A percentile compares a stretch with the other conserved stretches of the same genome.
Conservation (phyloP, 1,284 basidiomycete species). For the Puccinia coronata region DNA sequence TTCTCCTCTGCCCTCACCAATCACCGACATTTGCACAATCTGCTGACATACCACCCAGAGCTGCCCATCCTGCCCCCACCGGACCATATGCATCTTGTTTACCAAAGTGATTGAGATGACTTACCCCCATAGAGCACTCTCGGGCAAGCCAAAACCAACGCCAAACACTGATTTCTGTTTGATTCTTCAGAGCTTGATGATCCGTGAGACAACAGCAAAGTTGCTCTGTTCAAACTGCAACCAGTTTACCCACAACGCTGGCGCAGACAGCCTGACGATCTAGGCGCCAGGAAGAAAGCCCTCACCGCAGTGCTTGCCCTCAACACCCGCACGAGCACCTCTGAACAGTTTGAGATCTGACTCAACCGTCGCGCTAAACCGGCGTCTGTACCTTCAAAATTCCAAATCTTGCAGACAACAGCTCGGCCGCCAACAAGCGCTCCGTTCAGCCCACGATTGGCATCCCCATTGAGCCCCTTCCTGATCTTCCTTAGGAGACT, state of each 20-base stretch:
- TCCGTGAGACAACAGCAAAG: constrained; percentile 79
- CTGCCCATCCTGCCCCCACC: constrained; percentile 79
- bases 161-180: constrained; percentile 68
- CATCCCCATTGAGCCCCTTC: constrained; percentile 59
- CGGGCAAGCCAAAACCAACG: constrained; percentile 65
- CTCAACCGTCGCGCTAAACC: constrained; percentile 63
- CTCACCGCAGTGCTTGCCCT: constrained; percentile 69
- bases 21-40: constrained; percentile 60
- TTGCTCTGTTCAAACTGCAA: constrained; percentile 82
- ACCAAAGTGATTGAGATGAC: constrained; percentile 84
- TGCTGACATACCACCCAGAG: constrained; percentile 61
- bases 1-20: constrained; percentile 2
- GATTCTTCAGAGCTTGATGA: constrained; percentile 73
- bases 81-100: constrained; percentile 72
- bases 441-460: constrained; percentile 59
- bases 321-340: constrained; percentile 77
- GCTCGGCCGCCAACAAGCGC: too few relatives aligned
- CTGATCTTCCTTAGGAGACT: too few relatives aligned
- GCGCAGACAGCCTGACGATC: constrained; percentile 68
- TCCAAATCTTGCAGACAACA: constrained; percentile 52
- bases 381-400: neutral
- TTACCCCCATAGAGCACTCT: constrained; percentile 74
- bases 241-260: constrained; percentile 73
- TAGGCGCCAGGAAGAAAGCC: constrained; percentile 59
- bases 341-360: constrained; percentile 78